These are phyloP conservation scores for Aureobasidium melanogenum DNA, from an alignment of 2,329 filamentous ascomycete species.

Conservation along the genomic window DNA sequence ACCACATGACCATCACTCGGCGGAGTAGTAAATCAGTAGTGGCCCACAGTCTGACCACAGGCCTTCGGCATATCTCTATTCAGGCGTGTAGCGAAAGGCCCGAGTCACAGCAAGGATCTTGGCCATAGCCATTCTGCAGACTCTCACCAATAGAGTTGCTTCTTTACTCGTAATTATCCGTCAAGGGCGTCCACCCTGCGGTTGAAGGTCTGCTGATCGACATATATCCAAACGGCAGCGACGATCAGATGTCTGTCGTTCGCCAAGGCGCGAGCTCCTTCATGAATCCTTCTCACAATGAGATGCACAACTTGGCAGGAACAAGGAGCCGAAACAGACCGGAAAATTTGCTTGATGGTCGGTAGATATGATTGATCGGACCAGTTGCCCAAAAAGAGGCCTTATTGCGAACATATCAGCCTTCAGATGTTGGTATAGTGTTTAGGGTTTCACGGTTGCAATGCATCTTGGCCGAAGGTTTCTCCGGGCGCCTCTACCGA, in stretches of 20 bases:
- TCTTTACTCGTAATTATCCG: constrained; percentile 4
- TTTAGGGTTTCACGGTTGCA: neutral
- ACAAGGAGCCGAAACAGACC: neutral
- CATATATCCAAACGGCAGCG: neutral
- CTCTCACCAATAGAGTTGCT: neutral
- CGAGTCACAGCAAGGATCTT: neutral
- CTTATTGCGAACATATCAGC: neutral
- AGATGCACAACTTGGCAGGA: constrained; percentile 9
- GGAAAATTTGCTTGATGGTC: neutral
- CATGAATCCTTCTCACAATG: neutral
- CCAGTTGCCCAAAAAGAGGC: neutral
- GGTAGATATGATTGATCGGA: neutral
- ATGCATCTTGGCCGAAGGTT: neutral
- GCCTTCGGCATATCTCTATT: neutral
- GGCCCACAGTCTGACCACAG: neutral
- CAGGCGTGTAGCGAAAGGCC: constrained; percentile 8
- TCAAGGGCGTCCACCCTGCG: neutral
- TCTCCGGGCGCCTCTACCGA: neutral
- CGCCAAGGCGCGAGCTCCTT: neutral
- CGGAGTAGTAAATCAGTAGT: neutral
- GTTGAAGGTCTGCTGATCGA: constrained; percentile 3
- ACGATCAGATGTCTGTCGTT: neutral
- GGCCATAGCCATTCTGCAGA: neutral
- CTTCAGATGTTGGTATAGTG: neutral
- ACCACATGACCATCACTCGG: neutral